Evolutionary conservation across 495 filamentous ascomycete species (phyloP).

Genomic region (Podospora pseudoanserina): DNA sequence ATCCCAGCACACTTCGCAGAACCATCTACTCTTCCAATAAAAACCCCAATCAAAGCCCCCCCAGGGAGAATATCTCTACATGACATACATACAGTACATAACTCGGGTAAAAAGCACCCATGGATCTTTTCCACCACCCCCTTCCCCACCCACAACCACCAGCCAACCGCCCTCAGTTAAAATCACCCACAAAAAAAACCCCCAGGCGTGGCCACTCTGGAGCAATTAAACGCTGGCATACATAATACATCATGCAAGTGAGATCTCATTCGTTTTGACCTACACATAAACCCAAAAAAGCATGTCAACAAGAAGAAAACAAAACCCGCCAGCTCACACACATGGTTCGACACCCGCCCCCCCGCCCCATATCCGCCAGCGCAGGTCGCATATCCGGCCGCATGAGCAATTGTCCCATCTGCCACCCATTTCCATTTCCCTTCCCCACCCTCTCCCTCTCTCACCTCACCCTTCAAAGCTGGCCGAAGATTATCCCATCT

Average conservation of each 20-base stretch:
- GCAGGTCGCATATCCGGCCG: constrained; percentile 29
- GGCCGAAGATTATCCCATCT: too few species aligned
- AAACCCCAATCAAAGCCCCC: background rate
- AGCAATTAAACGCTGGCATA: background rate
- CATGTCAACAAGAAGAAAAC: background rate
- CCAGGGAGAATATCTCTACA: background rate
- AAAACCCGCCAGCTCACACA: background rate
- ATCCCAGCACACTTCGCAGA: too few species aligned
- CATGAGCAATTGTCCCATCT: constrained; percentile 22
- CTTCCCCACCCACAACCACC: background rate
- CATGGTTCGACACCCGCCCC: background rate
- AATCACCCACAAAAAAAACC: background rate
- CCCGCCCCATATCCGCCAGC: background rate
- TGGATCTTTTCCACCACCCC: background rate
- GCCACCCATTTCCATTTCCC: constrained; percentile 3
- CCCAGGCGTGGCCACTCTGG: background rate
- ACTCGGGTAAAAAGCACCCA: background rate
- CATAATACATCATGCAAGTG: constrained; percentile 19
- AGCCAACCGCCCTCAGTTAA: background rate
- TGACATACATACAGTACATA: background rate
- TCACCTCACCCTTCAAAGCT: background rate
- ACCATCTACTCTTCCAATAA: background rate
- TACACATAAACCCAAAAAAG: constrained; percentile 8
- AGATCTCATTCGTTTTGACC: constrained; percentile 13
- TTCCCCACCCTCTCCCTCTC: background rate